phyloP scores from a whole-genome alignment of 2,329 filamentous ascomycete species.

The Aschersonia sp. region DNA sequence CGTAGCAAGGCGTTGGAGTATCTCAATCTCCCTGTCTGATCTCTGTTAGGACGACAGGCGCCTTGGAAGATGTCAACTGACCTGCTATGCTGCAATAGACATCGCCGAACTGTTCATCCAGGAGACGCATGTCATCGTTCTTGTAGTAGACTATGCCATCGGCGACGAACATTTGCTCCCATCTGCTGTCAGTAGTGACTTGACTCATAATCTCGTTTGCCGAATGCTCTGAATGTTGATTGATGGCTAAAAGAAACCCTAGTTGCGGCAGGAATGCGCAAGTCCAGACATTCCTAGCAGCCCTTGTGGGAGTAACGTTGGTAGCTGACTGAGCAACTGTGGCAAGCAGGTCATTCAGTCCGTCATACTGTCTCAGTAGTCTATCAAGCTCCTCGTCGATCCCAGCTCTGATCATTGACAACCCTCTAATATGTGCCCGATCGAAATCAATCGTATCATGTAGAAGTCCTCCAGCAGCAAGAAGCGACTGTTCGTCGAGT shows the following conservation, averaged over 20 bases:
- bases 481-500: constrained; percentile 44
- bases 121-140: constrained; percentile 61
- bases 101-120: constrained; percentile 74
- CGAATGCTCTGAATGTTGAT: constrained; percentile 33
- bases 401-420: constrained; percentile 58
- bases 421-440: constrained; percentile 53
- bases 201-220: constrained; percentile 49
- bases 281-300: constrained; percentile 41
- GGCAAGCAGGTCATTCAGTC: constrained; percentile 59
- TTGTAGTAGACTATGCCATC: constrained; percentile 72
- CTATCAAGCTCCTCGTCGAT: constrained; percentile 63
- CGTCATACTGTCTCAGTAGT: constrained; percentile 63
- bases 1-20: constrained; percentile 63
- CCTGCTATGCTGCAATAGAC: constrained; percentile 73
- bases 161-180: constrained; percentile 67
- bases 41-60: constrained; percentile 8
- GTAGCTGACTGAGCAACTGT: constrained; percentile 52
- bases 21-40: constrained; percentile 73
- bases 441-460: constrained; percentile 68
- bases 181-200: constrained; percentile 39
- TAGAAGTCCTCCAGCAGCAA: constrained; percentile 55
- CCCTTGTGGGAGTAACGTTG: constrained; percentile 44
- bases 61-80: constrained; percentile 20
- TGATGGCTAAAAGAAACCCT: constrained; percentile 73
- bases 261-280: constrained; percentile 87